Percentiles rank a stretch among this genome's conserved stretches.
phyloP scores from a whole-genome alignment of 345 rosid genomes.

The Hypericum androsaemum region DNA sequence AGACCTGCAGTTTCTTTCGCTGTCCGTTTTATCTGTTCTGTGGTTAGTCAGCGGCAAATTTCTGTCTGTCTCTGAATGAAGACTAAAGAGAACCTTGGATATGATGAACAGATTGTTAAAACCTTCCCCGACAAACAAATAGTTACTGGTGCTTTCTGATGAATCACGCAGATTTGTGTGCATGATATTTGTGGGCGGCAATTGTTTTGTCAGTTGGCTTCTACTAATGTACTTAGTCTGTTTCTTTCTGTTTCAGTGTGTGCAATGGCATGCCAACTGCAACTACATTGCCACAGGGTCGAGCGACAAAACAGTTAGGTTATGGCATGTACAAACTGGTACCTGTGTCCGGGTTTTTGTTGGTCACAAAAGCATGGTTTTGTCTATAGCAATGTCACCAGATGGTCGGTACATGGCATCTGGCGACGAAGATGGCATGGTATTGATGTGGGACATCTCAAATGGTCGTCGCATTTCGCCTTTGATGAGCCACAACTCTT shows the following conservation, averaged over 20 bases:
- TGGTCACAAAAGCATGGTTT: constrained; percentile 71
- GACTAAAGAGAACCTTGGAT: too few species aligned
- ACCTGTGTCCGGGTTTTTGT: constrained; percentile 83
- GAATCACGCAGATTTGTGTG: background rate
- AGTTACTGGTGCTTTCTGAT: too few species aligned
- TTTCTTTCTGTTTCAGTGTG: constrained; percentile 39
- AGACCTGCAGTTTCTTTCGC: too few species aligned
- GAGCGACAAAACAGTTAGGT: constrained; percentile 79
- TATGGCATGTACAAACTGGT: constrained; percentile 93
- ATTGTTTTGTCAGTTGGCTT: background rate
- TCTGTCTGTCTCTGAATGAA: too few species aligned
- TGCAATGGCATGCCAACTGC: constrained; percentile 98
- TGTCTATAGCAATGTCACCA: constrained; percentile 89
- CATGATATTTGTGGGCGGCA: background rate
- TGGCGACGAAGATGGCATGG: constrained; percentile 90
- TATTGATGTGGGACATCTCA: constrained; percentile 98
- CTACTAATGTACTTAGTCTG: constrained; percentile 2
- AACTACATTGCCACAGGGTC: constrained; percentile 93
- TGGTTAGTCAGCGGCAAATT: too few species aligned
- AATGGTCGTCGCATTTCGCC: constrained; percentile 89
- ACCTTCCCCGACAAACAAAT: too few species aligned
- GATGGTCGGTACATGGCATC: constrained; percentile 96
- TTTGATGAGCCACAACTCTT: constrained; percentile 84
- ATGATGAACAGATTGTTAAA: too few species aligned
- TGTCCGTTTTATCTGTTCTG: too few species aligned